Conservation (phyloP, 2,329 filamentous ascomycete species). For the Apiospora pterosperma region DNA sequence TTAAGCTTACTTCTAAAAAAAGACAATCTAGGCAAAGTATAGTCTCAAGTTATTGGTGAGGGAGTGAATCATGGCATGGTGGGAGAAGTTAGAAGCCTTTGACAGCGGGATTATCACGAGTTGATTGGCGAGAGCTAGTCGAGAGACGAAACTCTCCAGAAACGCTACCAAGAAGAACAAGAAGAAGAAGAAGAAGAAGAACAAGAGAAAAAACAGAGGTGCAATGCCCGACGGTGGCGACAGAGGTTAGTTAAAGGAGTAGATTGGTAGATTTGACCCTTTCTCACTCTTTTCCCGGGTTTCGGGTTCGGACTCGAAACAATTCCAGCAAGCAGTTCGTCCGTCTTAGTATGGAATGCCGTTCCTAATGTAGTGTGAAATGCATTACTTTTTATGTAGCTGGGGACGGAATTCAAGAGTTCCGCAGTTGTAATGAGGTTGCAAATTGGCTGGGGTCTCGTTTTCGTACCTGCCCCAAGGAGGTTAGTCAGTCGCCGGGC, state of each 20-base stretch:
- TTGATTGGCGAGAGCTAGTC: too few relatives aligned
- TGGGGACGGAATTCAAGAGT: not conserved
- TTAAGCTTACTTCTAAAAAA: constrained; percentile 1
- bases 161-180: not conserved
- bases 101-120: not conserved
- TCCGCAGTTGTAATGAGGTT: too few relatives aligned
- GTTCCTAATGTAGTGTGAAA: not conserved
- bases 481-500: not conserved
- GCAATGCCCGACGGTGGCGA: not conserved
- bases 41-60: not conserved
- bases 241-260: not conserved
- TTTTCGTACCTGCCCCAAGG: not conserved
- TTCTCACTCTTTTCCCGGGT: not conserved
- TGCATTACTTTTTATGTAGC: constrained; percentile 2
- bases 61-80: not conserved
- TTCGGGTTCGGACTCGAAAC: not conserved
- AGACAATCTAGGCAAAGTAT: not conserved
- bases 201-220: not conserved
- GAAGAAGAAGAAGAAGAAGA: not conserved
- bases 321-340: not conserved
- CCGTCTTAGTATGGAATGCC: not conserved
- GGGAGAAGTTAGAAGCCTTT: not conserved
- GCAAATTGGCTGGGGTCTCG: not conserved
- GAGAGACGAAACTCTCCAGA: not conserved
- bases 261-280: not conserved